Percentiles rank a stretch among this genome's conserved stretches.
phyloP scores from a whole-genome alignment of 768 basidiomycete genomes.

The Termitomyces sp. region DNA sequence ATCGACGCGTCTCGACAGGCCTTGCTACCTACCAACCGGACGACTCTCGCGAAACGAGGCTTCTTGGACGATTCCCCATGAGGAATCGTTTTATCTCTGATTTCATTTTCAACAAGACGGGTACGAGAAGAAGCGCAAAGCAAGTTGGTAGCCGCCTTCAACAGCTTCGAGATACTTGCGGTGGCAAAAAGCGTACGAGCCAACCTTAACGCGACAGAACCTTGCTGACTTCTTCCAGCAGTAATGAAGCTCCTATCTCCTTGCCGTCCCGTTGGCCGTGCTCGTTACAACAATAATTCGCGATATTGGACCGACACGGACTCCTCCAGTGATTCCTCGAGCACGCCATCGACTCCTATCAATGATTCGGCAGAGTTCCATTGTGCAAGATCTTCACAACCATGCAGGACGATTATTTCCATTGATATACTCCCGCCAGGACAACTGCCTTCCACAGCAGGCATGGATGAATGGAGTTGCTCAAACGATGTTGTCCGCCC shows the following conservation, averaged over 20 bases:
- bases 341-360: slow-evolving; percentile 36
- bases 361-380: slow-evolving; percentile 32
- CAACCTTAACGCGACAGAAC: slow-evolving; percentile 5
- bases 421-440: slow-evolving; percentile 44
- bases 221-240: slow-evolving; percentile 20
- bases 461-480: slow-evolving; percentile 9
- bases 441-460: slow-evolving; percentile 3
- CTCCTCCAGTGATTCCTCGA: slow-evolving; percentile 38
- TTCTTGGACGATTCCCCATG: slow-evolving; percentile 74
- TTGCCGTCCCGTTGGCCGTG: slow-evolving; percentile 20
- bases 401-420: slow-evolving; percentile 36
- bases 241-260: slow-evolving; percentile 47
- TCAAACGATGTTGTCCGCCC: slow-evolving; percentile 28
- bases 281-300: slow-evolving; percentile 16
- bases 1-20: slow-evolving; percentile 36
- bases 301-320: slow-evolving; percentile 31
- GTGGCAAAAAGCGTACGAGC: slow-evolving; percentile 65
- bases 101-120: slow-evolving; percentile 67
- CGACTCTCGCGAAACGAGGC: slow-evolving; percentile 68
- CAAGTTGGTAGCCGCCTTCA: slow-evolving; percentile 81
- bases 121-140: slow-evolving; percentile 69
- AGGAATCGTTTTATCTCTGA: slow-evolving; percentile 80
- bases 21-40: slow-evolving; percentile 69
- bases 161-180: slow-evolving; percentile 71
- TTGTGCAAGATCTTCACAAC: slow-evolving; percentile 15